Percentiles rank a stretch among this genome's conserved stretches.
Evolutionary conservation across 495 filamentous ascomycete species (phyloP).

Genomic region (Penicillium cinerascens): DNA sequence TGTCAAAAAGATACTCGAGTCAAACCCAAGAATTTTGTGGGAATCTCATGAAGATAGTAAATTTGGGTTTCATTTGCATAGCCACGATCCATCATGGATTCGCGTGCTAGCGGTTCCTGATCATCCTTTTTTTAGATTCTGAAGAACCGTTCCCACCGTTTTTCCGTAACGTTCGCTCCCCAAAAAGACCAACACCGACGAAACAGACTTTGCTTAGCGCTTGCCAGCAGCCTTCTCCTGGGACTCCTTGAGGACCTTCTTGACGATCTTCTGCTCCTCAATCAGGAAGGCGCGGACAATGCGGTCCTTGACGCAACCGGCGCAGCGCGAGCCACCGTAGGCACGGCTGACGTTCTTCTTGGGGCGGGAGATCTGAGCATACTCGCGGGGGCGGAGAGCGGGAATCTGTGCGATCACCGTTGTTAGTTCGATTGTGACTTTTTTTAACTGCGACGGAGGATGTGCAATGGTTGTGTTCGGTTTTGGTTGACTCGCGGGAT

Average conservation of each 20-base stretch:
- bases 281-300: slow-evolving; percentile 97
- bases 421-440: slow-evolving; percentile 18
- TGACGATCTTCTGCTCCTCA: slow-evolving; percentile 99
- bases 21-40: slow-evolving; percentile 13
- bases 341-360: slow-evolving; percentile 99
- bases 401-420: slow-evolving; percentile 61
- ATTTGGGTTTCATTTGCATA: slow-evolving; percentile 36
- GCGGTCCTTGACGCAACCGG: slow-evolving; percentile 96
- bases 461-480: slow-evolving; percentile 6
- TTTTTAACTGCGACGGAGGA: slow-evolving; percentile 1
- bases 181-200: slow-evolving; percentile 43
- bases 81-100: slow-evolving; percentile 21
- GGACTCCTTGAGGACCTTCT: slow-evolving; percentile 98
- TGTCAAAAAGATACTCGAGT: not conserved
- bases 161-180: slow-evolving; percentile 43
- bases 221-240: slow-evolving; percentile 66
- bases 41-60: slow-evolving; percentile 34
- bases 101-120: slow-evolving; percentile 32
- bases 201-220: slow-evolving; percentile 44
- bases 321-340: slow-evolving; percentile 96
- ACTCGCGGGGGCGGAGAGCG: slow-evolving; percentile 95
- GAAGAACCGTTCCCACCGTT: slow-evolving; percentile 34
- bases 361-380: slow-evolving; percentile 89
- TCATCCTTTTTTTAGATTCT: slow-evolving; percentile 32
- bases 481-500: slow-evolving; percentile 1